Percentiles rank a stretch among this genome's conserved stretches.
These are phyloP conservation scores for Phytopythium sindhum DNA, from an alignment of 352 stramenopile genomes.

Conservation along the genomic window DNA sequence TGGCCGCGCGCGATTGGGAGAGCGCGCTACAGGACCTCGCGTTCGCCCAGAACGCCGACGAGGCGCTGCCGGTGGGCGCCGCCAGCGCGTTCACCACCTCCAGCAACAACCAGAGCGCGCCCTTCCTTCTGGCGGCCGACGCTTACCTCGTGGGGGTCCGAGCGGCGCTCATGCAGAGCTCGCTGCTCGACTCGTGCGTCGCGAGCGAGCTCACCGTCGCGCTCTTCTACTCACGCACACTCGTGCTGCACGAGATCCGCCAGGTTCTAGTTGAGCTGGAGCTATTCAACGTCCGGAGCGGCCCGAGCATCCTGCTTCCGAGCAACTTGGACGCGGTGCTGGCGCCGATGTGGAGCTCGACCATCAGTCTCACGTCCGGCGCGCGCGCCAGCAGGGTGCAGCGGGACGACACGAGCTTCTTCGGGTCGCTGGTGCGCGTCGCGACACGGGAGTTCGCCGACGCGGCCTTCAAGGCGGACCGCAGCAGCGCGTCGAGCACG, in stretches of 20 bases:
- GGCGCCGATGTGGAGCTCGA: slow-evolving; percentile 22
- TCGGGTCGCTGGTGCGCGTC: slow-evolving; percentile 20
- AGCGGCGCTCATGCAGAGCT: slow-evolving; percentile 22
- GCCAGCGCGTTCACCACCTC: slow-evolving; percentile 22
- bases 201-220: slow-evolving; percentile 30
- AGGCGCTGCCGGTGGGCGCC: slow-evolving; percentile 15
- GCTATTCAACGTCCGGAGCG: slow-evolving; percentile 7
- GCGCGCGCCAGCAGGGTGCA: slow-evolving; percentile 4
- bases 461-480: slow-evolving; percentile 32
- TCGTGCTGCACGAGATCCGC: slow-evolving; percentile 32
- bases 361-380: slow-evolving; percentile 27
- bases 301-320: slow-evolving; percentile 17
- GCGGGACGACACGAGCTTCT: slow-evolving; percentile 5
- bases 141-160: slow-evolving; percentile 35
- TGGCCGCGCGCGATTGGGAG: slow-evolving; percentile 29
- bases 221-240: slow-evolving; percentile 37
- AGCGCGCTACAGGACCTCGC: slow-evolving; percentile 26
- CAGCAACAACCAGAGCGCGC: not conserved
- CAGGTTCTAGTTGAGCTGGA: slow-evolving; percentile 10
- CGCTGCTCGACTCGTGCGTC: slow-evolving; percentile 34
- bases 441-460: slow-evolving; percentile 15
- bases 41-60: slow-evolving; percentile 20
- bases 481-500: slow-evolving; percentile 10
- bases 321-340: slow-evolving; percentile 15
- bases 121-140: slow-evolving; percentile 27